Evolutionary conservation across 2,329 filamentous ascomycete genomes (phyloP), one percentile per base, ranked within the genome.

Genomic region (Xylaria digitata): DNA sequence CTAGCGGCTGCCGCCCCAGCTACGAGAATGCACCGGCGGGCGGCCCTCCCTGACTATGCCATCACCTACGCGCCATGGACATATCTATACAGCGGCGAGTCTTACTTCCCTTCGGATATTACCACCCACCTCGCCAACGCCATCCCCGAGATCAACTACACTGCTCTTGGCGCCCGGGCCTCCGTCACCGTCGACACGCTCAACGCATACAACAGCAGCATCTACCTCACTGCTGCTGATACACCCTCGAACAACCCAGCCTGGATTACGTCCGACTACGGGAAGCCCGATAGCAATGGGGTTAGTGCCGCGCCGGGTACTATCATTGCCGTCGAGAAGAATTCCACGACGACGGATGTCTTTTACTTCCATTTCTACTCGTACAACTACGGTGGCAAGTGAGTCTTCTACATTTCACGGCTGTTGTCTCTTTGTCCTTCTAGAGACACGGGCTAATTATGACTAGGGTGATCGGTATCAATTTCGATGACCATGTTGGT

Each of bases 291-390:
- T 15, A 57, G 48, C 30, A 65, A 54, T 15, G 61, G 61, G 1
- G 55, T 56, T 30, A 67, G 65, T 7, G 65, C 37, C 19, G 65
- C 65, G 15, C 65, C 65, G 6, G 65, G 65, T 7, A 67, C 65
- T 2, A 67, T 67, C 40, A 67, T 67, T 19, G 65, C 65, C 21
- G 65, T 65, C 13, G 65, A 67, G 65, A 67, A 67, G 65, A 67
- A 67, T 45, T 43, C 56, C 23, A 64, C 65, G 5, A 60, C 55
- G 3, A 67, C 61, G 4, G 65, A 67, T 21, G 65, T 67, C 34
- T 67, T 67, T 26, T 67, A 67, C 56, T 67, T 67, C 56, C 65
- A 67, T 37, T 67, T 67, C 49, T 67, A 67, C 37, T 65, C 61
- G 15, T 67, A 64, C 13, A 65, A 67, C 15, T 67, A 65, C 21